These are phyloP conservation scores for Rhododendron williamsianum DNA, from an alignment of 148 eudicot genomes.

Conservation along the genomic window DNA sequence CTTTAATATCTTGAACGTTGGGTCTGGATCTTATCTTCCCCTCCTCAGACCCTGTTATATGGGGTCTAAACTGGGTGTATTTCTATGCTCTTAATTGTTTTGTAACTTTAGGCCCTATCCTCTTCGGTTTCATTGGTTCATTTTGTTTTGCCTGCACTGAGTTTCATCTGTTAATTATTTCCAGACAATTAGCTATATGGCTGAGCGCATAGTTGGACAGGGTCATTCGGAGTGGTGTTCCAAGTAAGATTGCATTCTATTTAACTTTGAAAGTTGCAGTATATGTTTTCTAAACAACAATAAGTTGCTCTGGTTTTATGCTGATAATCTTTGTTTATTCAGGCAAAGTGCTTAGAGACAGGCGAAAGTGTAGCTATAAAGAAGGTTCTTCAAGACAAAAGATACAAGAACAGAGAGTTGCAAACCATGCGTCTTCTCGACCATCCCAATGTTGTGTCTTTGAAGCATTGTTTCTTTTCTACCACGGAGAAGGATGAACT, in stretches of 20 bases:
- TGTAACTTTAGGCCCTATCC: not conserved
- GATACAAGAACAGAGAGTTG: conserved; percentile 78
- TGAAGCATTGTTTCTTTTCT: conserved; percentile 79
- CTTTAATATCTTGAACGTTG: not conserved
- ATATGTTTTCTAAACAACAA: not conserved
- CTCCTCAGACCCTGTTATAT: not conserved
- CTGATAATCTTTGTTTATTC: conserved; percentile 13
- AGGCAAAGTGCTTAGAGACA: conserved; percentile 80
- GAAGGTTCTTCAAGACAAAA: conserved; percentile 80
- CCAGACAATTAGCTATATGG: conserved; percentile 68
- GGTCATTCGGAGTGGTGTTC: conserved; percentile 69
- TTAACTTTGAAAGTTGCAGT: not conserved
- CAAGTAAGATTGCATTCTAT: conserved; percentile 28
- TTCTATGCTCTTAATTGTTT: not conserved
- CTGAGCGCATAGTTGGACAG: conserved; percentile 60
- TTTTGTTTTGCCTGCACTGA: not conserved
- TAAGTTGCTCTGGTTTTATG: not conserved
- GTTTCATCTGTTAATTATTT: conserved; percentile 3
- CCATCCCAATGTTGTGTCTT: conserved; percentile 69
- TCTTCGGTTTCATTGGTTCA: not conserved
- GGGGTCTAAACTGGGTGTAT: not conserved
- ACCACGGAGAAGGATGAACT: conserved; percentile 82
- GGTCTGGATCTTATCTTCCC: not conserved
- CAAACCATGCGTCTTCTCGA: conserved; percentile 82
- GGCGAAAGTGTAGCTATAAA: conserved; percentile 81